Conservation (phyloP, 2,329 filamentous ascomycete genomes). For the Pseudogymnoascus sp. region DNA sequence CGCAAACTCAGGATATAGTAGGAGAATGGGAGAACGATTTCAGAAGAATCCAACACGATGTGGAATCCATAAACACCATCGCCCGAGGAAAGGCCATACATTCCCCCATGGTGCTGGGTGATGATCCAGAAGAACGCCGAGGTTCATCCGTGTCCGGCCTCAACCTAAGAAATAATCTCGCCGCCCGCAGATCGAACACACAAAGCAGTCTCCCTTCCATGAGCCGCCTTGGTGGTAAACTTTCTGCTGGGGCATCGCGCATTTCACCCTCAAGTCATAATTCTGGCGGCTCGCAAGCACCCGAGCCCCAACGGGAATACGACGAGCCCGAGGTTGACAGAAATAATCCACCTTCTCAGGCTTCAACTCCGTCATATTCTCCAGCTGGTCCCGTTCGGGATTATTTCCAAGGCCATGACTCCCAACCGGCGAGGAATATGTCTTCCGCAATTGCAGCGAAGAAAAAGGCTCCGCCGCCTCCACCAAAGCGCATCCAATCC, state of each 20-base stretch:
- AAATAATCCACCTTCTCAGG: background rate
- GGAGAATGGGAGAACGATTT: conserved; percentile 58
- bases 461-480: conserved; percentile 72
- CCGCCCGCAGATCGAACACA: conserved; percentile 32
- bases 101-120: conserved; percentile 37
- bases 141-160: conserved; percentile 23
- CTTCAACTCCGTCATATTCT: conserved; percentile 17
- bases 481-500: conserved; percentile 51
- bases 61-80: conserved; percentile 59
- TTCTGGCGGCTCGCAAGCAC: background rate
- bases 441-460: conserved; percentile 37
- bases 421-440: background rate
- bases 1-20: conserved; percentile 65
- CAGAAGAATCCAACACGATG: conserved; percentile 54
- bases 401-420: conserved; percentile 22
- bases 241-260: conserved; percentile 24
- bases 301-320: background rate
- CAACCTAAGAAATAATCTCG: conserved; percentile 32
- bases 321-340: background rate
- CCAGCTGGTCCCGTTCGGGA: conserved; percentile 23
- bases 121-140: conserved; percentile 25
- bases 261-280: conserved; percentile 9
- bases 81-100: conserved; percentile 60
- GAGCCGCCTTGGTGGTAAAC: conserved; percentile 27
- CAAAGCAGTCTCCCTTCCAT: conserved; percentile 32